A percentile compares a stretch with the other conserved stretches of the same genome.
phyloP scores from a whole-genome alignment of 2,329 filamentous ascomycete species.

The Fusarium phyllophilum region DNA sequence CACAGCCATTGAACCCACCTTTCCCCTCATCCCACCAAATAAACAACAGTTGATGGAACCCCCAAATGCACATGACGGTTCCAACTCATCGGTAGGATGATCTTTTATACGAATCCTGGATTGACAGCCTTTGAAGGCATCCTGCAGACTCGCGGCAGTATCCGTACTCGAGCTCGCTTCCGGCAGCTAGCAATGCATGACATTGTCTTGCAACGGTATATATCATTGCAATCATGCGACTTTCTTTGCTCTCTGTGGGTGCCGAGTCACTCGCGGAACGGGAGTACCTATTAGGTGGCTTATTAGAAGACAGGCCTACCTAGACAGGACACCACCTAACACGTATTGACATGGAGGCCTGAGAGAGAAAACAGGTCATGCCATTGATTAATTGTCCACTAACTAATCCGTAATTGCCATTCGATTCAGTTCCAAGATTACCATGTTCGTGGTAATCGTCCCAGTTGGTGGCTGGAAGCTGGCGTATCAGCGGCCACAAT shows the following conservation, averaged over 20 bases:
- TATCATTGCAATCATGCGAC: slow-evolving; percentile 30
- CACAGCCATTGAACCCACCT: slow-evolving; percentile 2
- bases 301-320: slow-evolving; percentile 33
- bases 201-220: slow-evolving; percentile 13
- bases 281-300: background rate
- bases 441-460: slow-evolving; percentile 37
- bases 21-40: background rate
- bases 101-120: background rate
- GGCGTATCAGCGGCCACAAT: slow-evolving; percentile 27
- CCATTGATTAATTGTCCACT: slow-evolving; percentile 1
- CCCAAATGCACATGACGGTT: slow-evolving; percentile 3
- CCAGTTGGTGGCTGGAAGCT: slow-evolving; percentile 14
- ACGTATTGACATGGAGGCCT: slow-evolving; percentile 35
- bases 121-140: background rate
- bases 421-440: slow-evolving; percentile 38
- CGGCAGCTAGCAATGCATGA: background rate
- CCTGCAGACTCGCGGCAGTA: background rate
- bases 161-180: slow-evolving; percentile 30
- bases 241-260: background rate
- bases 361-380: slow-evolving; percentile 32
- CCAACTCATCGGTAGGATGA: slow-evolving; percentile 16
- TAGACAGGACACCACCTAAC: slow-evolving; percentile 28
- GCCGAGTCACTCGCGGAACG: slow-evolving; percentile 8
- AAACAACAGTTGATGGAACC: background rate
- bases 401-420: slow-evolving; percentile 15